Percentiles rank a stretch among this genome's conserved stretches.
phyloP scores from a whole-genome alignment of 345 rosid genomes.

The Schrenkiella parvula region DNA sequence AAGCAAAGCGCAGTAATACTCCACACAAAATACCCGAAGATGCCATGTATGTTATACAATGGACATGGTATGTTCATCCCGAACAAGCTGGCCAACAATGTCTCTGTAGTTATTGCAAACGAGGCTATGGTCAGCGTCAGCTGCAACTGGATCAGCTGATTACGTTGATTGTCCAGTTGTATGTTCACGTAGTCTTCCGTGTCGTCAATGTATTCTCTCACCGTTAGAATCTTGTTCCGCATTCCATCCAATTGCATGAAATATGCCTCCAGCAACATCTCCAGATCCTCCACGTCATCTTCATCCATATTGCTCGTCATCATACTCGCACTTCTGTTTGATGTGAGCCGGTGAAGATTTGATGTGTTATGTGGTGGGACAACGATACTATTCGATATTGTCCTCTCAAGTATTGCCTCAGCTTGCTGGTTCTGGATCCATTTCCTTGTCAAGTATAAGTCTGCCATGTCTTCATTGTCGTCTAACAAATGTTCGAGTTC shows the following conservation, averaged over 20 bases:
- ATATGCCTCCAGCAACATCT: conserved; percentile 92
- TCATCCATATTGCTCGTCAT: conserved; percentile 52
- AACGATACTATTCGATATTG: conserved; percentile 40
- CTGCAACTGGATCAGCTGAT: conserved; percentile 92
- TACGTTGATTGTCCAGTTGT: conserved; percentile 86
- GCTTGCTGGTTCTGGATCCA: conserved; percentile 71
- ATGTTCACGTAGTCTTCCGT: conserved; percentile 94
- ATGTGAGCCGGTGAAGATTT: conserved; percentile 44
- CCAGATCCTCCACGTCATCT: conserved; percentile 78
- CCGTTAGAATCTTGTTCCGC: conserved; percentile 87
- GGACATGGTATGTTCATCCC: conserved; percentile 84
- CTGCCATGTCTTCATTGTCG: conserved; percentile 85
- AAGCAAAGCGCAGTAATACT: conserved; percentile 42
- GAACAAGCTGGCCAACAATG: conserved; percentile 57
- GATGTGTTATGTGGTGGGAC: conserved; percentile 32
- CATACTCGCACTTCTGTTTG: conserved; percentile 64
- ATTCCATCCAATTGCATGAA: conserved; percentile 96
- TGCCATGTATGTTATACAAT: conserved; percentile 32
- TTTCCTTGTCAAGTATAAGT: conserved; percentile 74
- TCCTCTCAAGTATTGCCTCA: conserved; percentile 48
- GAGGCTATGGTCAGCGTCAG: conserved; percentile 74
- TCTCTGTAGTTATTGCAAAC: conserved; percentile 67
- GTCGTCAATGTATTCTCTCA: conserved; percentile 90
- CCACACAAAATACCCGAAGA: conserved; percentile 61
- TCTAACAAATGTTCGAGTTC: conserved; percentile 80